Evolutionary conservation across 768 basidiomycete species (phyloP).

Genomic region (Lactifluus volemus): DNA sequence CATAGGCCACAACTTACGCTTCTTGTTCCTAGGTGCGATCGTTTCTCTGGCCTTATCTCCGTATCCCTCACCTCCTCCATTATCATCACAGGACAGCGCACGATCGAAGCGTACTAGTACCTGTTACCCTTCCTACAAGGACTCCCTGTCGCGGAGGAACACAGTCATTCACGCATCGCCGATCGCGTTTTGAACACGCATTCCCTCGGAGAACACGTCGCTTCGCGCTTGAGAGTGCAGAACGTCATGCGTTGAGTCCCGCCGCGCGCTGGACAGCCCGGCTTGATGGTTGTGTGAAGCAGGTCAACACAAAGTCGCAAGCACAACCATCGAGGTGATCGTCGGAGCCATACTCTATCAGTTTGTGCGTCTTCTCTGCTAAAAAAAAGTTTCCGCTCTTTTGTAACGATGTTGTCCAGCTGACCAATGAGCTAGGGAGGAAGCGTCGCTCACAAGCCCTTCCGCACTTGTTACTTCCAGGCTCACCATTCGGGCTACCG

Average conservation of each 20-base stretch:
- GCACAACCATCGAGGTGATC: slow-evolving; percentile 66
- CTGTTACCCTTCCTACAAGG: slow-evolving; percentile 63
- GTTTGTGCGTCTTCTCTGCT: slow-evolving; percentile 57
- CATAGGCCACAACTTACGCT: slow-evolving; percentile 62
- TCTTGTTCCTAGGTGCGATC: slow-evolving; percentile 62
- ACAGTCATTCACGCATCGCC: slow-evolving; percentile 53
- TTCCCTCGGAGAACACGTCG: slow-evolving; percentile 64
- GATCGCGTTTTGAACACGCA: slow-evolving; percentile 59
- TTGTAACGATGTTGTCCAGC: neutral
- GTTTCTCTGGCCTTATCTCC: neutral
- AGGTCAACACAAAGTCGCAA: slow-evolving; percentile 71
- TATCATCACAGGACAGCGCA: slow-evolving; percentile 52
- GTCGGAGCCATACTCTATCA: slow-evolving; percentile 73
- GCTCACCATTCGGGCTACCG: slow-evolving; percentile 26
- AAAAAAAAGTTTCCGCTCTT: too few relatives aligned
- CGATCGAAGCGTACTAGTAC: slow-evolving; percentile 68
- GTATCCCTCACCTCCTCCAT: neutral
- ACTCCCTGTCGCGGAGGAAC: slow-evolving; percentile 33
- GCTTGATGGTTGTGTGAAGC: slow-evolving; percentile 36
- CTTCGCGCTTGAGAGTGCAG: slow-evolving; percentile 63
- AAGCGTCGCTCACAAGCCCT: slow-evolving; percentile 30
- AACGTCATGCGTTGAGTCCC: slow-evolving; percentile 58
- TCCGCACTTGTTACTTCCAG: slow-evolving; percentile 30
- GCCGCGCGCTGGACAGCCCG: slow-evolving; percentile 22
- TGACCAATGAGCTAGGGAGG: slow-evolving; percentile 29